These are phyloP conservation scores for Catunica adiposa DNA, from an alignment of 2,329 filamentous ascomycete genomes.

Conservation along the genomic window DNA sequence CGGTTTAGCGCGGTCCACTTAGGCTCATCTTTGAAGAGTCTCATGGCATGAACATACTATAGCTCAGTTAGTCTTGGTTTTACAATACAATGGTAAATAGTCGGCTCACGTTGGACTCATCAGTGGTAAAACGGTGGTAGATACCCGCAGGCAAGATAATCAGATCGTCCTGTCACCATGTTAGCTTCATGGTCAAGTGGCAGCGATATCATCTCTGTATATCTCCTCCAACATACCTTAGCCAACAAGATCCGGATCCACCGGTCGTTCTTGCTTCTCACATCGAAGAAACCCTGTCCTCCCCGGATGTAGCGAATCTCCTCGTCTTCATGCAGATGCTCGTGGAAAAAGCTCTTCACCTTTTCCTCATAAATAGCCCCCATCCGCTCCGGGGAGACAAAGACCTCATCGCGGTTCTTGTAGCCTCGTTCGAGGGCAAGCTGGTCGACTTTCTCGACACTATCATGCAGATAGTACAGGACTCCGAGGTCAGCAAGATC, in stretches of 20 bases:
- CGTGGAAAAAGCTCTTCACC: constrained; percentile 82
- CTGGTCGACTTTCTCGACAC: constrained; percentile 49
- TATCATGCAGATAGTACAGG: constrained; percentile 52
- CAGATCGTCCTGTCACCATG: constrained; percentile 46
- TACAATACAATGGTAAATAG: background rate
- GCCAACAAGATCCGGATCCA: constrained; percentile 79
- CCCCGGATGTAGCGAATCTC: constrained; percentile 91
- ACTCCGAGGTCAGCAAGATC: constrained; percentile 65
- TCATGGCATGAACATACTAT: constrained; percentile 92
- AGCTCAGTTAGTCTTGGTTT: constrained; percentile 4
- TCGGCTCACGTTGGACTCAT: constrained; percentile 65
- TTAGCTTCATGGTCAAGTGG: background rate
- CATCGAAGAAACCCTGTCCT: constrained; percentile 85
- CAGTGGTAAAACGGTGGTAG: constrained; percentile 94
- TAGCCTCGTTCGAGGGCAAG: constrained; percentile 65
- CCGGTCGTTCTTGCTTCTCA: constrained; percentile 62
- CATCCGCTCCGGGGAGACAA: constrained; percentile 72
- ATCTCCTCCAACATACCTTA: constrained; percentile 36
- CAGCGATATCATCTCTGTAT: background rate
- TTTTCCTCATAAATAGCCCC: constrained; percentile 81
- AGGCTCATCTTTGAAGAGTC: constrained; percentile 93
- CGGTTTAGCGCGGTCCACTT: constrained; percentile 95
- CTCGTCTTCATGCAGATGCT: constrained; percentile 96
- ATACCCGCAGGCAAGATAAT: constrained; percentile 90
- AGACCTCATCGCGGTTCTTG: constrained; percentile 89